These are phyloP conservation scores for Penium margaritaceum DNA, from an alignment of 139 green algal species.

Conservation along the genomic window DNA sequence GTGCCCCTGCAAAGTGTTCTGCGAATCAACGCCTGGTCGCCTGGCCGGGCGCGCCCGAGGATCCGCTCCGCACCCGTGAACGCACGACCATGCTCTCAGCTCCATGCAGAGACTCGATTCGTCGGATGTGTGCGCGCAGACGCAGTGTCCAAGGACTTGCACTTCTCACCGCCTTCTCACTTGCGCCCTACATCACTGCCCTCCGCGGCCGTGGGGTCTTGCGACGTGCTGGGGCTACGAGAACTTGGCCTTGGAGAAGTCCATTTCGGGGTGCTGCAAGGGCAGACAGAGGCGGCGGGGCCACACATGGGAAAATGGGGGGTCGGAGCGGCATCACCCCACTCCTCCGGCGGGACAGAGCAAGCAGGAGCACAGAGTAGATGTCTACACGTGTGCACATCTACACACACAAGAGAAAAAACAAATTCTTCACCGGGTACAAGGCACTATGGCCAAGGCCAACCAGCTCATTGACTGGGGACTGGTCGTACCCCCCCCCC, in stretches of 20 bases:
- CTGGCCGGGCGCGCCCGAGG: no score
- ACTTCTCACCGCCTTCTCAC: not conserved
- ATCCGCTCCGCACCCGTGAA: no score
- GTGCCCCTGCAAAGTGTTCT: no score
- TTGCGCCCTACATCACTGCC: not conserved
- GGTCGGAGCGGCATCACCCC: not conserved
- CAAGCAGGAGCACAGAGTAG: not conserved
- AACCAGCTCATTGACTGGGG: no score
- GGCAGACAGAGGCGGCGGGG: not conserved
- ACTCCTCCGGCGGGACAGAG: not conserved
- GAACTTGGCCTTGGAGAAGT: constrained; percentile 39
- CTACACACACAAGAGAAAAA: not conserved
- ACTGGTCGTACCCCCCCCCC: no score
- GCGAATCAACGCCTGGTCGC: no score
- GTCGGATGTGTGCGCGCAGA: not conserved
- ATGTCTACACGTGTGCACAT: not conserved
- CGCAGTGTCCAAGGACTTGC: not conserved
- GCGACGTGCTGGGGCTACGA: not conserved
- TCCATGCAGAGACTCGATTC: no score
- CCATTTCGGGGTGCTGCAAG: constrained; percentile 34
- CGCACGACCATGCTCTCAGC: no score
- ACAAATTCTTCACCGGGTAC: not conserved
- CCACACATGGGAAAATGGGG: not conserved
- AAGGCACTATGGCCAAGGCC: no score
- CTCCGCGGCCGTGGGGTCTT: not conserved